Conservation (phyloP, 2,329 filamentous ascomycete species). For the Diaporthe caulivora region DNA sequence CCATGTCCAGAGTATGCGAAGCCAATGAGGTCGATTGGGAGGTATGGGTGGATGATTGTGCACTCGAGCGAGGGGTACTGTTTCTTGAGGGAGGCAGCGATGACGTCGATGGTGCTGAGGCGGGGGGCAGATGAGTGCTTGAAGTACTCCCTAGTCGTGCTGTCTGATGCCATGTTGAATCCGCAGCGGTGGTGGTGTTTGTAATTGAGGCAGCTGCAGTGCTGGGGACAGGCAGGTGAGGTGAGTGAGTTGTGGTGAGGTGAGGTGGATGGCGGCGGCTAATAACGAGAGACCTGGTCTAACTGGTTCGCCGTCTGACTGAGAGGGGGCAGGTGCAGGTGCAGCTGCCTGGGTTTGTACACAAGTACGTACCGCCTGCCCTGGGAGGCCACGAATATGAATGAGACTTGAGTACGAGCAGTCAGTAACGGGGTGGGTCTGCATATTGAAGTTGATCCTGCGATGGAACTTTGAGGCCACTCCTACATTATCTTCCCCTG, state of each 20-base stretch:
- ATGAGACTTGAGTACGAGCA: background rate
- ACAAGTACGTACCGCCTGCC: background rate
- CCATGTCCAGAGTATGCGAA: conserved; percentile 58
- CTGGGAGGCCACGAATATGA: background rate
- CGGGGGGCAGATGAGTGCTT: conserved; percentile 55
- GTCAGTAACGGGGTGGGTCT: too few species aligned
- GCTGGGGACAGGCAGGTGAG: background rate
- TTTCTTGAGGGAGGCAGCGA: conserved; percentile 54
- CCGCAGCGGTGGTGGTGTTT: background rate
- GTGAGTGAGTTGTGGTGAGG: too few species aligned
- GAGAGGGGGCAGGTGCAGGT: background rate
- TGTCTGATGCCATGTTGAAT: conserved; percentile 24
- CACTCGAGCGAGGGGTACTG: conserved; percentile 59
- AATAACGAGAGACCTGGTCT: too few species aligned
- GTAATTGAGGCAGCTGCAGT: background rate
- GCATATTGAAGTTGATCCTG: too few species aligned
- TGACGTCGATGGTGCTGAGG: conserved; percentile 57
- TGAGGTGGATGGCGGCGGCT: background rate
- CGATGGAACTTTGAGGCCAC: too few species aligned
- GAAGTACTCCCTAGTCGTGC: conserved; percentile 50
- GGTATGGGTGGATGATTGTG: conserved; percentile 50
- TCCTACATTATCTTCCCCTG: background rate
- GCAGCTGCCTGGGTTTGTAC: conserved; percentile 1
- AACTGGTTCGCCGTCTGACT: too few species aligned
- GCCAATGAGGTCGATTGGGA: conserved; percentile 52